Conservation (phyloP, 345 rosid species). For the Sisymbrium irio region DNA sequence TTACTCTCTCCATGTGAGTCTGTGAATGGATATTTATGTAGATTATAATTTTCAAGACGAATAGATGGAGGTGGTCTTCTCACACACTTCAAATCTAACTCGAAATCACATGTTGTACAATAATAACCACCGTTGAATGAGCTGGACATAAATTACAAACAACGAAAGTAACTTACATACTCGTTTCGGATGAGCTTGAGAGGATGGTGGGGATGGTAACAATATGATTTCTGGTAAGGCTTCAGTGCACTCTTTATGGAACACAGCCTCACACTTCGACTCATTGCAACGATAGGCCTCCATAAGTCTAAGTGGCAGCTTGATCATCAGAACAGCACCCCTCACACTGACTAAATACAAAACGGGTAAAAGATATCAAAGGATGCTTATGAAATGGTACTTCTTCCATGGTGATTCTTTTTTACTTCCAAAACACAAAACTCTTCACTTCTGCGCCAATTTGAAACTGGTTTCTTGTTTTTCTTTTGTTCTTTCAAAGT, state of each 20-base stretch:
- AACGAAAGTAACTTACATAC: too few relatives aligned
- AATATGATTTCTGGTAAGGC: background rate
- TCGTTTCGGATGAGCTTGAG: background rate
- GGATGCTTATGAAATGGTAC: background rate
- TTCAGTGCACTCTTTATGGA: background rate
- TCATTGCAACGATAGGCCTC: slow-evolving; percentile 4
- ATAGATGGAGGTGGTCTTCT: background rate
- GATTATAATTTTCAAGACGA: background rate
- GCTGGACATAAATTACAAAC: too few relatives aligned
- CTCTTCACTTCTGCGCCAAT: background rate
- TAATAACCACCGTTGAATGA: background rate
- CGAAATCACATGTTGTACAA: slow-evolving; percentile 6
- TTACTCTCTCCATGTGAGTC: too few relatives aligned
- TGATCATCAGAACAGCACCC: background rate
- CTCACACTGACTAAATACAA: background rate
- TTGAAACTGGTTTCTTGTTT: background rate
- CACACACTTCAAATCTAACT: background rate
- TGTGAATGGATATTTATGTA: background rate
- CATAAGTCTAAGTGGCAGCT: background rate
- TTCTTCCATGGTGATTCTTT: background rate
- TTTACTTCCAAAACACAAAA: background rate
- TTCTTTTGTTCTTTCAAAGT: background rate
- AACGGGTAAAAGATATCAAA: slow-evolving; percentile 1
- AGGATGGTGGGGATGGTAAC: background rate
- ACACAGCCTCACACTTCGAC: background rate